These are phyloP conservation scores for Hygrophorus pudorinus DNA, from an alignment of 768 basidiomycete genomes.

Conservation along the genomic window DNA sequence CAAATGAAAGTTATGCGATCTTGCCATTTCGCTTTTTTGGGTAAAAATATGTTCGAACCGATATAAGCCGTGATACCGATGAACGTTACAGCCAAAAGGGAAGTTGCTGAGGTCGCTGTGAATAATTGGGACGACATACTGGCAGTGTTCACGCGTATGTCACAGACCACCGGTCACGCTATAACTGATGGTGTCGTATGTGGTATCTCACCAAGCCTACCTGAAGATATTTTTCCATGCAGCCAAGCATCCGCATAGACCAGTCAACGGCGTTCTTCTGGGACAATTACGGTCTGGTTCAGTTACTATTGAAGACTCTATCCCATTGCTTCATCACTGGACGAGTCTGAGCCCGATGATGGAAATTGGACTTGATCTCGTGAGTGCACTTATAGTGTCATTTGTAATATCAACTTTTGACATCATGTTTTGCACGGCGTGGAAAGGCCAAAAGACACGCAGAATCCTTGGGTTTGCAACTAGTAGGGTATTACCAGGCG, in stretches of 20 bases:
- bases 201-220: constrained; percentile 52
- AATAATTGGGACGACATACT: constrained; percentile 22
- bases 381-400: constrained; percentile 22
- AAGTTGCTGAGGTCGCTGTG: constrained; percentile 52
- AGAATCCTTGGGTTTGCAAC: constrained; percentile 34
- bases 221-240: constrained; percentile 70
- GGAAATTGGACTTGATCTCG: constrained; percentile 75
- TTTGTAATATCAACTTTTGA: background rate
- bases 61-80: constrained; percentile 41
- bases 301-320: constrained; percentile 49
- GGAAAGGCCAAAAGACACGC: constrained; percentile 51
- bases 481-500: constrained; percentile 75
- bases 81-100: constrained; percentile 47
- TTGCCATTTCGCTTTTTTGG: constrained; percentile 52
- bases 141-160: background rate
- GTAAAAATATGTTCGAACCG: constrained; percentile 47
- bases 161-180: background rate
- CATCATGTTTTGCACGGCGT: background rate
- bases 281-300: constrained; percentile 32
- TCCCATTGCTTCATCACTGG: constrained; percentile 82
- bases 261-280: constrained; percentile 73
- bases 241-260: constrained; percentile 65
- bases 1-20: constrained; percentile 70
- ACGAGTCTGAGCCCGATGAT: constrained; percentile 77
- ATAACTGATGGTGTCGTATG: constrained; percentile 39